Conservation (phyloP, 108 stramenopile genomes). For the Cyclostephanos tholiformis region DNA sequence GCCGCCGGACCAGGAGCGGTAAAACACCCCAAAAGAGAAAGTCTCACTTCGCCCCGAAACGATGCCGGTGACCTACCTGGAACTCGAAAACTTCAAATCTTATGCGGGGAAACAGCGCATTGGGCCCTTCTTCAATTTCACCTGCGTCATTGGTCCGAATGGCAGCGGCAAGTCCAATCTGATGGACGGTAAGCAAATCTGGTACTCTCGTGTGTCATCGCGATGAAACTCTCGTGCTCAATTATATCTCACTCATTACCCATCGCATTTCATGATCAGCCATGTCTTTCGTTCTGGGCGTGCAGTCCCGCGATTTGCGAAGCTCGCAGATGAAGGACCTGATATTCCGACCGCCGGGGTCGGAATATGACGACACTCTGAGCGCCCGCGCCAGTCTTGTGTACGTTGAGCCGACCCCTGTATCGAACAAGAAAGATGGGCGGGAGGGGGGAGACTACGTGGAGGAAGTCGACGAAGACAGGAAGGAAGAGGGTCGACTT, state of each 20-base stretch:
- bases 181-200: conserved; percentile 33
- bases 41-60: not conserved
- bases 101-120: conserved; percentile 93
- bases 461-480: conserved; percentile 35
- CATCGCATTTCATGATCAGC: conserved; percentile 38
- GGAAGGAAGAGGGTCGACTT: conserved; percentile 33
- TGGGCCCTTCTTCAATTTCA: conserved; percentile 95
- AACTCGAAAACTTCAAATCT: conserved; percentile 99
- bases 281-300: conserved; percentile 96
- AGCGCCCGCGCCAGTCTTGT: conserved; percentile 76
- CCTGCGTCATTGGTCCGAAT: conserved; percentile 97
- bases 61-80: conserved; percentile 84
- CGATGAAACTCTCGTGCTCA: not conserved
- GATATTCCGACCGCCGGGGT: conserved; percentile 85
- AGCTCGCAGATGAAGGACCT: conserved; percentile 92
- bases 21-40: not conserved
- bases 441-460: conserved; percentile 42
- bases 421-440: conserved; percentile 34
- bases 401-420: conserved; percentile 51
- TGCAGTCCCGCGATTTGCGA: conserved; percentile 93
- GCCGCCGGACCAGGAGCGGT: not conserved
- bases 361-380: conserved; percentile 38
- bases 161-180: conserved; percentile 90
- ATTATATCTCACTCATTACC: conserved; percentile 61
- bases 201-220: not conserved